These are phyloP conservation scores for Hypoxylon sp. DNA, from an alignment of 2,329 filamentous ascomycete species.

Conservation along the genomic window DNA sequence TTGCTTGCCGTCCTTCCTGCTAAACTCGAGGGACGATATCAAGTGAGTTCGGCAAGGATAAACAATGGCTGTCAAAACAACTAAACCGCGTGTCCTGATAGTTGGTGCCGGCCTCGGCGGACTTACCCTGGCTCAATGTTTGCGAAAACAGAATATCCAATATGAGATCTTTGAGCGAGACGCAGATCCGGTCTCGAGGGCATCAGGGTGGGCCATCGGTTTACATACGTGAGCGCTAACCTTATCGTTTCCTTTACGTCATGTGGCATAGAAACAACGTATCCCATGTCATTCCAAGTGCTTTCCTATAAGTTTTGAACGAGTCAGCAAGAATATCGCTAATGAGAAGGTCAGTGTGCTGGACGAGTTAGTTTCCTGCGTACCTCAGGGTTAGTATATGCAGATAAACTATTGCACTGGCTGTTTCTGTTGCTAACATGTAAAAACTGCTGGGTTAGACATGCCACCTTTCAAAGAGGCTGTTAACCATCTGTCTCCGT, in stretches of 20 bases:
- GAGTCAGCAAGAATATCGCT: neutral
- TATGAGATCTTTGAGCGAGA: slow-evolving; percentile 45
- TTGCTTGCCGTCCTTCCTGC: neutral
- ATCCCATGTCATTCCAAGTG: neutral
- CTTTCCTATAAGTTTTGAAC: too few relatives aligned
- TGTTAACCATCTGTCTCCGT: slow-evolving; percentile 36
- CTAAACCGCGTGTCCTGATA: slow-evolving; percentile 40
- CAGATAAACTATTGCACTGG: too few relatives aligned
- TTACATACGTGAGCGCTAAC: slow-evolving; percentile 38
- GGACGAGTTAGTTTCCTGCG: slow-evolving; percentile 26
- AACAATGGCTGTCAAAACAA: slow-evolving; percentile 22
- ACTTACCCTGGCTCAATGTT: slow-evolving; percentile 42
- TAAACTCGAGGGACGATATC: neutral
- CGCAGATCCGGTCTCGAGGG: slow-evolving; percentile 22
- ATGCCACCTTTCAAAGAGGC: slow-evolving; percentile 38
- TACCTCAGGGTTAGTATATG: slow-evolving; percentile 32
- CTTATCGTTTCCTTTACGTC: neutral
- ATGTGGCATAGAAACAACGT: neutral
- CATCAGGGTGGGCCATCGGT: slow-evolving; percentile 44
- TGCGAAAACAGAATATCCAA: slow-evolving; percentile 42
- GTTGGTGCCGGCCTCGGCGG: slow-evolving; percentile 43
- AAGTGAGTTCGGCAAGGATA: neutral
- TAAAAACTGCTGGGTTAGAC: slow-evolving; percentile 12
- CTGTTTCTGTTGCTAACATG: slow-evolving; percentile 4
- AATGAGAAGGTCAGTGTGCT: slow-evolving; percentile 26